Base-by-base conservation (phyloP, 179 eudicot genomes). In the Spergularia azorica region DNA sequence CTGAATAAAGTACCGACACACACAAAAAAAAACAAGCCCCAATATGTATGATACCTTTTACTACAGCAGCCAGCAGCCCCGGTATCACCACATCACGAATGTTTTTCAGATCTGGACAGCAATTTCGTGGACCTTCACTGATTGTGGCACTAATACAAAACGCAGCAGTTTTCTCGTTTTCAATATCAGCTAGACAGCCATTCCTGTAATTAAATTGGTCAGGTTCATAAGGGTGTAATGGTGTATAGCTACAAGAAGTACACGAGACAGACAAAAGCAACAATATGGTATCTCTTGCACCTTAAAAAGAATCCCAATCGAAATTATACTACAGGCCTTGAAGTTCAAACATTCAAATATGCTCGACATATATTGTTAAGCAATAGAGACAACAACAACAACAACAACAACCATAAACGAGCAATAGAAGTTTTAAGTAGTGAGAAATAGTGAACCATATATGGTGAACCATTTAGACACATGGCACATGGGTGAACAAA, bases 21-120 rank as follows among this genome's bases (percentile, higher is more conserved):
- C n/a, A n/a, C n/a, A n/a, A n/a, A n/a, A n/a, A n/a, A n/a, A n/a
- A n/a, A n/a, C n/a, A n/a, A n/a, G n/a, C n/a, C n/a, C n/a, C n/a
- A n/a, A n/a, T n/a, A 6, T 32, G 55, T 67, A 20, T 26, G 26
- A 26, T 57, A 92, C 98, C 98, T 92, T 94, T 94, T 72, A 94
- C 77, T 3, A 89, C 85, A 36, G 86, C 87, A 46, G 82, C 78
- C 67, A 94, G 87, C 76, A 94, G 96, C 79, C 80, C 70, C 2
- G 97, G 98, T 60, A 87, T 84, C 81, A 90, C 90, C 81, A 83
- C 64, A 48, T 90, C 86, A 76, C 79, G 86, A 79, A 95, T 79
- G 26, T 76, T 76, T 64, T 84, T 83, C 80, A 90, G 54, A 74
- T 87, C 83, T n/a, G 63, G 70, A 70, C 11, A 56, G 9, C 86